Base-by-base conservation (phyloP, 257 asterid species). In the Cordia subcordata region DNA sequence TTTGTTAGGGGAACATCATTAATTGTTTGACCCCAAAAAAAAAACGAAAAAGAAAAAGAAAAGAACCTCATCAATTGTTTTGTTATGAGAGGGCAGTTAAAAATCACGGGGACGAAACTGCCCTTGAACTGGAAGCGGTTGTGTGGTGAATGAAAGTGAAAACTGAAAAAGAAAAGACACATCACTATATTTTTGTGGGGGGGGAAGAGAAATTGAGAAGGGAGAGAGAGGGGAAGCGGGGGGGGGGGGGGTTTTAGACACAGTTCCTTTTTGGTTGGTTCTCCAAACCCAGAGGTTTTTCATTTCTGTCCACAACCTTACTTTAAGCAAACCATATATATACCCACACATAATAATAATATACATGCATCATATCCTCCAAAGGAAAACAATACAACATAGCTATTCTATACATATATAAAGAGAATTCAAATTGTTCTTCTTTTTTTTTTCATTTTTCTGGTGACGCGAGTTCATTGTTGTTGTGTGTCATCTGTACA, bases 201-300 rank as follows among this genome's bases (percentile, higher is more conserved):
- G 32, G 19, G 6, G 21, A 14, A 21, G 38, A 53, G 57, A 33
- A 33, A n/a, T n/a, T n/a, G n/a, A n/a, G n/a, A n/a, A n/a, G n/a
- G n/a, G n/a, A n/a, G n/a, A n/a, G n/a, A n/a, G n/a, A n/a, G n/a
- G n/a, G n/a, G n/a, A n/a, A n/a, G n/a, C n/a, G n/a, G n/a, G n/a
- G n/a, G n/a, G n/a, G n/a, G n/a, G n/a, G n/a, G 27, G 57, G 57
- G 57, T 53, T 53, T 53, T 53, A 53, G 57, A 53, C 57, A 53
- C 38, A 20, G 17, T 20, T 53, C 57, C 17, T 53, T 53, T 53
- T 53, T 53, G 57, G 57, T 53, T 53, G 57, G 57, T 53, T 53
- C 57, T 53, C 57, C 57, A 53, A 53, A 53, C 57, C 57, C 57
- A 53, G 57, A 53, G 57, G 57, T 53, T 53, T 53, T 53, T 53